A percentile compares a stretch with the other conserved stretches of the same genome.
These are phyloP conservation scores for Penicillium samsonianum DNA, from an alignment of 495 filamentous ascomycete genomes.

Conservation along the genomic window DNA sequence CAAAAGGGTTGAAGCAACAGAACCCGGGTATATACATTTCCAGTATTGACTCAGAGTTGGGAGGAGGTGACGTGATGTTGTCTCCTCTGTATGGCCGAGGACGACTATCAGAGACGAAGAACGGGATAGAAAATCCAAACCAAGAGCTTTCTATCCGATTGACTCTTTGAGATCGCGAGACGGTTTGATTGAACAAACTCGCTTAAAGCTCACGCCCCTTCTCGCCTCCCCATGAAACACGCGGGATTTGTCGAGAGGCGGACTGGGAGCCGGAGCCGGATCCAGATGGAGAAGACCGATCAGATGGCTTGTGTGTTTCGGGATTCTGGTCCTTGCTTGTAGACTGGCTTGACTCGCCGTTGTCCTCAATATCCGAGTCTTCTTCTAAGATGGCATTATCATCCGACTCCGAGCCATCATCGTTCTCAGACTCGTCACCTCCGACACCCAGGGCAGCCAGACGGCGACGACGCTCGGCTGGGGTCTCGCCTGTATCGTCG, in stretches of 20 bases:
- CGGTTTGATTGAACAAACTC: not conserved
- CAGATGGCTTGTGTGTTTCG: conserved; percentile 31
- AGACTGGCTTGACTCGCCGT: conserved; percentile 22
- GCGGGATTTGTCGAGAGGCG: conserved; percentile 22
- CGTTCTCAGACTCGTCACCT: conserved; percentile 62
- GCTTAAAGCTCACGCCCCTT: conserved; percentile 27
- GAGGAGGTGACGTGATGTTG: not conserved
- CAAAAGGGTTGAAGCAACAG: conserved; percentile 1
- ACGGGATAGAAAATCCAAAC: not conserved
- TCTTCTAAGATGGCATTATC: conserved; percentile 20
- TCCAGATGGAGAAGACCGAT: conserved; percentile 19
- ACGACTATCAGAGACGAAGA: not conserved
- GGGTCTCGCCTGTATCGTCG: conserved; percentile 67
- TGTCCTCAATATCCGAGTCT: conserved; percentile 37
- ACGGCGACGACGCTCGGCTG: conserved; percentile 78
- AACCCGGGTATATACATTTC: not conserved
- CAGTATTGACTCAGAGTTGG: not conserved
- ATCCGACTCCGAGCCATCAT: conserved; percentile 36
- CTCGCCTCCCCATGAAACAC: conserved; percentile 33
- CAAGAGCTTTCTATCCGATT: not conserved
- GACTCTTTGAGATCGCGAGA: not conserved
- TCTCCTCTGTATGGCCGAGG: not conserved
- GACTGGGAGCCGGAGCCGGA: conserved; percentile 18
- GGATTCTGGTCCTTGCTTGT: conserved; percentile 34
- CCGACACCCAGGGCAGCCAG: conserved; percentile 79